phyloP scores from a whole-genome alignment of 768 basidiomycete genomes.

The Leccinum olivaceopallidum region DNA sequence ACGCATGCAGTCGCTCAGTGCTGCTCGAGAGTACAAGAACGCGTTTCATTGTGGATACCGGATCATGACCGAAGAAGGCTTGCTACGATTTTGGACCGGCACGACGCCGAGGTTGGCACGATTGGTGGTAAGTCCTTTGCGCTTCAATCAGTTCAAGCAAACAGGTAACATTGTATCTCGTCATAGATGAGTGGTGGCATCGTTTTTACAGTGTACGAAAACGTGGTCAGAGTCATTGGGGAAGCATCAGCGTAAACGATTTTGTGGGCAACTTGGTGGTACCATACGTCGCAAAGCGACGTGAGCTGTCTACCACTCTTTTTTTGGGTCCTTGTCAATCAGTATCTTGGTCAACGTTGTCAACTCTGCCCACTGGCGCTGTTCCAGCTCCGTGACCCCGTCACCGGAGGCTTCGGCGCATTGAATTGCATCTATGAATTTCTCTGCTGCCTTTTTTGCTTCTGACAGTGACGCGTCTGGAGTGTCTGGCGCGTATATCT shows the following conservation, averaged over 20 bases:
- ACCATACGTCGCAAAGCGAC: not conserved
- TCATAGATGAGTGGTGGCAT: slow-evolving; percentile 89
- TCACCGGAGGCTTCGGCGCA: slow-evolving; percentile 12
- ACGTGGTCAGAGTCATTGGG: slow-evolving; percentile 59
- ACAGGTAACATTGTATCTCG: not conserved
- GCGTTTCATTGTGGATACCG: slow-evolving; percentile 95
- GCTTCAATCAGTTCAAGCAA: not conserved
- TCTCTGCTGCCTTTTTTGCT: slow-evolving; percentile 6
- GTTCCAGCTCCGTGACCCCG: slow-evolving; percentile 17
- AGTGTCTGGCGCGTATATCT: slow-evolving; percentile 17
- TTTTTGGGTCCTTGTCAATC: slow-evolving; percentile 12
- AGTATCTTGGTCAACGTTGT: slow-evolving; percentile 19
- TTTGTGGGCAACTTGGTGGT: not conserved
- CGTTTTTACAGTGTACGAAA: slow-evolving; percentile 90
- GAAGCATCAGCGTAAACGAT: slow-evolving; percentile 14
- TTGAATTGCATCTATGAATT: slow-evolving; percentile 16
- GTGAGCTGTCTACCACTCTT: not conserved
- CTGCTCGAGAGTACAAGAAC: slow-evolving; percentile 82
- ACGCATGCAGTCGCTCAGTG: slow-evolving; percentile 92
- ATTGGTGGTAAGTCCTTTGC: slow-evolving; percentile 62
- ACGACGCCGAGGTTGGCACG: slow-evolving; percentile 88
- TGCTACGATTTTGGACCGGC: slow-evolving; percentile 94
- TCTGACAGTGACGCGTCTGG: slow-evolving; percentile 8
- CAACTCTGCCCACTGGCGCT: slow-evolving; percentile 21
- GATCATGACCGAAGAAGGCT: slow-evolving; percentile 91